Evolutionary conservation across 228 moss, liverwort and hornwort genomes (phyloP).

Genomic region (Sphagnum magellanicum): DNA sequence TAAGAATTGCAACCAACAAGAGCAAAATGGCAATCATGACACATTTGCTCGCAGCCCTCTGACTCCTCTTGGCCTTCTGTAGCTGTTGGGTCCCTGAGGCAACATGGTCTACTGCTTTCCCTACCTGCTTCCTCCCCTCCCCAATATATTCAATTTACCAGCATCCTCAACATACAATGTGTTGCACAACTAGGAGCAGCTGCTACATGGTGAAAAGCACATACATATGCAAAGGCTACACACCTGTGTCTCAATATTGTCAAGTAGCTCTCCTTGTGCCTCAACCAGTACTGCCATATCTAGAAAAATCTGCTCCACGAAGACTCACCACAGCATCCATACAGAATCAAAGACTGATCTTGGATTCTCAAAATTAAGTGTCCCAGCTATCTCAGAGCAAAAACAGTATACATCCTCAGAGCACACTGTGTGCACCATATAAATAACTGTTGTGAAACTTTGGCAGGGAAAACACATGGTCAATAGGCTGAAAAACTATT

Average conservation of each 20-base stretch:
- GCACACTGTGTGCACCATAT: too few relatives aligned
- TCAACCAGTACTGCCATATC: constrained; percentile 96
- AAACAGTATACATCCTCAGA: too few relatives aligned
- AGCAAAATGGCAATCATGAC: constrained; percentile 71
- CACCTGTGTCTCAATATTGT: constrained; percentile 90
- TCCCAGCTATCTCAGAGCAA: too few relatives aligned
- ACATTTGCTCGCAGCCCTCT: constrained; percentile 77
- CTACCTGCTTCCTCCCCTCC: constrained; percentile 33
- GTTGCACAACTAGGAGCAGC: too few relatives aligned
- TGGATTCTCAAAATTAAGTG: too few relatives aligned
- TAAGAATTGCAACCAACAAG: constrained; percentile 39
- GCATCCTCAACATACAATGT: too few relatives aligned
- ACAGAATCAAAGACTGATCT: too few relatives aligned
- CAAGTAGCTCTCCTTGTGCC: constrained; percentile 90
- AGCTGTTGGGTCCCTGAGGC: constrained; percentile 57
- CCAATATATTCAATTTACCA: too few relatives aligned
- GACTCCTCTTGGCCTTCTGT: constrained; percentile 64
- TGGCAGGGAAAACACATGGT: neutral
- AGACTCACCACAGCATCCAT: too few relatives aligned
- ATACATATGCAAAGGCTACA: neutral
- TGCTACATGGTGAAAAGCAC: too few relatives aligned
- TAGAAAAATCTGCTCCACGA: constrained; percentile 59
- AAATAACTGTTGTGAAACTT: too few relatives aligned
- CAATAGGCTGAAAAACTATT: neutral
- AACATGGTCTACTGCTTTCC: constrained; percentile 77